Conservation (phyloP, 129 eudicot species). For the Lonicera japonica region DNA sequence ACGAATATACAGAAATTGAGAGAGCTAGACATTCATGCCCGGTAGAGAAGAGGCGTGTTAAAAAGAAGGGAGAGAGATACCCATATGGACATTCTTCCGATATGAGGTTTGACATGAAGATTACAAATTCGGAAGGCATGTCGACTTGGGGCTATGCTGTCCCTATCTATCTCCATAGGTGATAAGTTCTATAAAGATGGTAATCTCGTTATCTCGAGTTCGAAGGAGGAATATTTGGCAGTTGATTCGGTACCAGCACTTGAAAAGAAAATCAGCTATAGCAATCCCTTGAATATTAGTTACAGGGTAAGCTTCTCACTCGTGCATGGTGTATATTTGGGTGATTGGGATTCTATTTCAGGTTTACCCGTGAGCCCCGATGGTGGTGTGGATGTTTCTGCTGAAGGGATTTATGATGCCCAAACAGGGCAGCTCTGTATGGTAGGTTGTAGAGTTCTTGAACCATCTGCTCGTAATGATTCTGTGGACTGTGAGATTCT, state of each 20-base stretch:
- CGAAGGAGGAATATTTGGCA: background rate
- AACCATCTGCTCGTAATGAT: too few relatives aligned
- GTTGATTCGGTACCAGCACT: background rate
- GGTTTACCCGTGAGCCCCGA: constrained; percentile 11
- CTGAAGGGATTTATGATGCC: constrained; percentile 70
- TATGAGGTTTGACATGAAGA: constrained; percentile 51
- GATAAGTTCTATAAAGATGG: constrained; percentile 14
- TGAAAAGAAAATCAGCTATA: background rate
- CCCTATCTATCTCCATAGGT: constrained; percentile 43
- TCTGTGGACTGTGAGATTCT: constrained; percentile 60
- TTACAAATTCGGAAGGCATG: constrained; percentile 21
- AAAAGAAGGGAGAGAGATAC: constrained; percentile 24
- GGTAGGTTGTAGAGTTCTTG: constrained; percentile 64
- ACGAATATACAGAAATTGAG: constrained; percentile 47
- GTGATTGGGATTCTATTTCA: constrained; percentile 14
- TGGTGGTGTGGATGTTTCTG: constrained; percentile 28
- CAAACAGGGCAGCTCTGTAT: constrained; percentile 53
- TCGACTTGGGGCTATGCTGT: constrained; percentile 40
- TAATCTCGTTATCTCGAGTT: background rate
- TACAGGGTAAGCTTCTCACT: constrained; percentile 29
- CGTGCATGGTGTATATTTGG: background rate
- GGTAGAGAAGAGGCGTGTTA: background rate
- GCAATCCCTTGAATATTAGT: constrained; percentile 37
- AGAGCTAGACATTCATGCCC: constrained; percentile 37
- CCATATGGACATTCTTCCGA: constrained; percentile 33